Conservation (phyloP, 768 basidiomycete species). For the Mycena rebaudengoi region DNA sequence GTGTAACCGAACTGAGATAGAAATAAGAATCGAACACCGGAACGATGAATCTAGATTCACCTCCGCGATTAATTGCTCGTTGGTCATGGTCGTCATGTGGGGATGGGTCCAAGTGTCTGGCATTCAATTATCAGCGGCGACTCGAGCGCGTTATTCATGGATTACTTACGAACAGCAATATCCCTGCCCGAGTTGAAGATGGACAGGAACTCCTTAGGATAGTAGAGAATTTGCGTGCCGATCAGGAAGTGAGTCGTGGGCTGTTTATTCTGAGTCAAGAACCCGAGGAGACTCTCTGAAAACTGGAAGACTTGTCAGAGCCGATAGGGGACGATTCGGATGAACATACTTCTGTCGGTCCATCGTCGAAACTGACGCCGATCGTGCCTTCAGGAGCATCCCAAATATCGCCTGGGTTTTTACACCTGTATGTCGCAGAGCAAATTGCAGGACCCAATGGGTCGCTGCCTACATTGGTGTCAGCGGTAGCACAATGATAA, state of each 20-base stretch:
- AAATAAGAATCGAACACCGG: not conserved
- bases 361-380: conserved; percentile 82
- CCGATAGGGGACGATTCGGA: not conserved
- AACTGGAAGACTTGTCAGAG: conserved; percentile 34
- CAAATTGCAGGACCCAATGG: conserved; percentile 66
- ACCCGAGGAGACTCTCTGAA: conserved; percentile 63
- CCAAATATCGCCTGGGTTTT: conserved; percentile 69
- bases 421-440: conserved; percentile 79
- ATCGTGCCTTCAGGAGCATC: conserved; percentile 78
- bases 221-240: conserved; percentile 49
- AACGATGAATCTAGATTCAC: not conserved
- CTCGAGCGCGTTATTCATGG: too few species aligned
- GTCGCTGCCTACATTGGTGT: conserved; percentile 27
- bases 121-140: too few species aligned
- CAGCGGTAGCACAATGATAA: not conserved
- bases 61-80: conserved; percentile 51
- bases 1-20: conserved; percentile 66
- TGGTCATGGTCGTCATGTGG: conserved; percentile 58
- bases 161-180: conserved; percentile 62
- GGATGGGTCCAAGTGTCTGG: conserved; percentile 71
- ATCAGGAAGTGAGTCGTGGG: conserved; percentile 92
- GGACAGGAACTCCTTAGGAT: conserved; percentile 7
- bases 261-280: conserved; percentile 69
- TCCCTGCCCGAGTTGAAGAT: conserved; percentile 55
- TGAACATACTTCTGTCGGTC: conserved; percentile 56